Base-by-base conservation (phyloP, 768 basidiomycete genomes). In the Lactarius trivialis region DNA sequence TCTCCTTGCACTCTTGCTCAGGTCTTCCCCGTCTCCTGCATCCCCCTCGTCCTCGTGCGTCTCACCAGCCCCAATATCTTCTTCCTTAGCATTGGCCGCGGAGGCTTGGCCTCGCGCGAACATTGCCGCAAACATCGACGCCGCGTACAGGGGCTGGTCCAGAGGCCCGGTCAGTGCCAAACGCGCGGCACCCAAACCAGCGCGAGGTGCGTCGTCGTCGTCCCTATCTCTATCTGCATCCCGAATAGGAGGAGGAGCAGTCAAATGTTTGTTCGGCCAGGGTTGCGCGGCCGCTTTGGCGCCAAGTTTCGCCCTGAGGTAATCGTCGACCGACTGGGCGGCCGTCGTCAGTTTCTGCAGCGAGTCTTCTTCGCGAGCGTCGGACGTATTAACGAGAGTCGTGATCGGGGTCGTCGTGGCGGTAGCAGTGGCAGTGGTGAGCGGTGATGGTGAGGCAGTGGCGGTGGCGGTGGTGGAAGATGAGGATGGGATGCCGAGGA, bases 221-320 rank as follows among this genome's bases (percentile, higher is more conserved):
- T n/a, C n/a, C n/a, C n/a, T n/a, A 50, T 49, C 58, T 49, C 68
- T 60, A 26, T 66, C 65, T 58, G 21, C 43, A 34, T 43, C 12
- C 52, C 55, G 36, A 14, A 36, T 14, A 28, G 53, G 4, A 37
- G 56, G 51, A 8, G 65, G 33, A 5, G 71, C 68, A 4, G 66
- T 28, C 8, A n/a, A n/a, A n/a, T n/a, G n/a, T n/a, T n/a, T n/a
- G n/a, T n/a, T n/a, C n/a, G 63, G n/a, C 4, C 58, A 52, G 69
- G 71, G n/a, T 69, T 64, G 63, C 1, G 62, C 56, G 45, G 63
- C 65, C 58, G 74, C 71, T 69, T 85, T 87, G 28, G 82, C 79
- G 2, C 78, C 70, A 63, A 95, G 80, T 69, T 89, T 92, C 67
- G 89, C 88, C 67, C 85, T 87, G 75, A 97, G 95, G 73, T 97